Conservation (phyloP, 306 rosid species). For the Lotus japonicus region DNA sequence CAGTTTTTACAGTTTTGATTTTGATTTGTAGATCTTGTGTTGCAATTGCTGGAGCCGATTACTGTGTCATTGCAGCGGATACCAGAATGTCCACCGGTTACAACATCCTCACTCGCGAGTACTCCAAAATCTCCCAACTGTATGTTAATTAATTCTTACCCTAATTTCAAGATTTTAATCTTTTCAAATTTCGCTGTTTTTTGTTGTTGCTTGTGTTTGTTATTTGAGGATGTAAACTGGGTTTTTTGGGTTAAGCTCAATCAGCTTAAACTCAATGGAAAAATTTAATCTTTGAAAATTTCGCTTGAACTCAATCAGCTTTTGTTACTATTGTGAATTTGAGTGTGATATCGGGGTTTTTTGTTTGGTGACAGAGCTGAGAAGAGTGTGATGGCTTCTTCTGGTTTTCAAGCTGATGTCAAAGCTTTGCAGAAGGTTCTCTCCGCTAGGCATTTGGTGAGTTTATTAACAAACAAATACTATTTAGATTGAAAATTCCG, state of each 20-base stretch:
- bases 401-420: slow-evolving; percentile 99
- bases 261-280: too few species aligned
- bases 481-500: background rate
- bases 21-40: slow-evolving; percentile 59
- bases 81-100: slow-evolving; percentile 94
- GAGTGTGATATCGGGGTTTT: background rate
- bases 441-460: slow-evolving; percentile 81
- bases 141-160: slow-evolving; percentile 3
- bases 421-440: slow-evolving; percentile 82
- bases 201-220: too few species aligned
- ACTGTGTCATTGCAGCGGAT: slow-evolving; percentile 91
- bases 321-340: background rate
- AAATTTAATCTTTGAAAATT: too few species aligned
- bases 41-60: slow-evolving; percentile 92
- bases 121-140: slow-evolving; percentile 82
- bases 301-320: background rate
- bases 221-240: too few species aligned
- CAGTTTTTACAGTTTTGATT: background rate
- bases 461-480: slow-evolving; percentile 9
- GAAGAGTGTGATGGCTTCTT: slow-evolving; percentile 71
- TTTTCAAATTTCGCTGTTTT: too few species aligned
- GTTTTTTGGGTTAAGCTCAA: too few species aligned
- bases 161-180: too few species aligned
- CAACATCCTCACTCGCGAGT: slow-evolving; percentile 87
- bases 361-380: slow-evolving; percentile 57